Conservation (phyloP, 768 basidiomycete species). For the Neoboletus subvelutipes region DNA sequence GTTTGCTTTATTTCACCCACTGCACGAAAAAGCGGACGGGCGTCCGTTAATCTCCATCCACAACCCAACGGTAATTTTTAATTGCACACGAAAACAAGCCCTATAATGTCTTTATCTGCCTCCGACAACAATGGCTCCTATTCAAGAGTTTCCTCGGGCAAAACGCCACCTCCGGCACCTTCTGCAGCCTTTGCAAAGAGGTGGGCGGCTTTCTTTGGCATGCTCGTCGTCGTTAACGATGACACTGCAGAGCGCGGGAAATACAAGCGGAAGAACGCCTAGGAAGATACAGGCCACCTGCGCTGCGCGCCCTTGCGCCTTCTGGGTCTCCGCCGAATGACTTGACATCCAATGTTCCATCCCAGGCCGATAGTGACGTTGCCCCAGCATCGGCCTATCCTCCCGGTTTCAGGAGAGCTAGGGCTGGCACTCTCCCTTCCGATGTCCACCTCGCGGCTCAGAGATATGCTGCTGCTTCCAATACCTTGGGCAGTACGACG, state of each 20-base stretch:
- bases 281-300: conserved; percentile 76
- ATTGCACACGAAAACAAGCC: conserved; percentile 54
- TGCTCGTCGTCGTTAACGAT: conserved; percentile 18
- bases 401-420: conserved; percentile 87
- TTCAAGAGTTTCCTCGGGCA: conserved; percentile 80
- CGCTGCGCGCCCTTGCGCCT: conserved; percentile 64
- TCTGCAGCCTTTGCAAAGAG: conserved; percentile 89
- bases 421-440: conserved; percentile 97
- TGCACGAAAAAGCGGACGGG: conserved; percentile 33
- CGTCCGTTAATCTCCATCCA: conserved; percentile 36
- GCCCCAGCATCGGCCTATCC: conserved; percentile 77
- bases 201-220: conserved; percentile 39
- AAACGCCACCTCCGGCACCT: conserved; percentile 87
- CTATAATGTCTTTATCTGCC: conserved; percentile 92
- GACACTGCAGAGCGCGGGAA: conserved; percentile 68
- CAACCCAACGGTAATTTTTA: conserved; percentile 70
- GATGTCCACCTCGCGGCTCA: conserved; percentile 88
- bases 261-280: conserved; percentile 76
- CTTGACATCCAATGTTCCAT: conserved; percentile 53
- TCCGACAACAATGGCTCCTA: conserved; percentile 79
- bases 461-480: conserved; percentile 70
- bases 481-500: conserved; percentile 49
- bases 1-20: conserved; percentile 26
- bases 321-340: conserved; percentile 77
- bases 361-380: conserved; percentile 55